Conservation (phyloP, 106 monocot species). For the Posidonia australis region DNA sequence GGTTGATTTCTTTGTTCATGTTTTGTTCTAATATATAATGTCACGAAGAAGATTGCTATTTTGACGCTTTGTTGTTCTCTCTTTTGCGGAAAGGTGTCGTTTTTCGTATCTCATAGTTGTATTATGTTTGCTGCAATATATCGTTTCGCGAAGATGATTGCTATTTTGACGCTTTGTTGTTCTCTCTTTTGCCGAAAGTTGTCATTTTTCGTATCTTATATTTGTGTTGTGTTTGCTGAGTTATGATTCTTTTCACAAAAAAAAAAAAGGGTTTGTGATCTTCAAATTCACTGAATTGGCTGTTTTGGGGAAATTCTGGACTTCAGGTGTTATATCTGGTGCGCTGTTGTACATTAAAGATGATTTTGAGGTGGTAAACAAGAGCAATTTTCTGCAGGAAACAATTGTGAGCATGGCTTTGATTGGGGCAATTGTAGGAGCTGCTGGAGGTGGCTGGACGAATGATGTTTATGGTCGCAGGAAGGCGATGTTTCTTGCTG, state of each 20-base stretch:
- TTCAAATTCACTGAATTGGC: neutral
- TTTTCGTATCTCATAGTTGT: neutral
- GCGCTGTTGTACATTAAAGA: constrained; percentile 89
- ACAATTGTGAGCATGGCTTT: constrained; percentile 98
- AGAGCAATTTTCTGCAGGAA: constrained; percentile 81
- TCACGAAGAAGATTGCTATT: neutral
- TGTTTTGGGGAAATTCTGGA: neutral
- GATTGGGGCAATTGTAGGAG: constrained; percentile 81
- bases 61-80: neutral
- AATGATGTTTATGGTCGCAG: constrained; percentile 90
- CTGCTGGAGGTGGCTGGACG: constrained; percentile 72
- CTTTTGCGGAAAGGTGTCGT: neutral
- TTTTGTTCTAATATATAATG: neutral
- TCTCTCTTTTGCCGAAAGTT: neutral
- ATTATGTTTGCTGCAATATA: neutral
- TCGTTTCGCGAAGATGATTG: neutral
- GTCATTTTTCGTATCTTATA: neutral
- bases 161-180: neutral
- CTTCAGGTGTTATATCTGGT: constrained; percentile 87
- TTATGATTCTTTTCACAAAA: neutral
- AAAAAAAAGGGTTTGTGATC: neutral
- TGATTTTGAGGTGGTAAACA: constrained; percentile 56
- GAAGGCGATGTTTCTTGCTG: constrained; percentile 74
- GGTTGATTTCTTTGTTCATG: neutral
- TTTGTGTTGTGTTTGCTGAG: neutral